Evolutionary conservation across 208 protist genomes (phyloP).

Genomic region (Naegleria gruberi): DNA sequence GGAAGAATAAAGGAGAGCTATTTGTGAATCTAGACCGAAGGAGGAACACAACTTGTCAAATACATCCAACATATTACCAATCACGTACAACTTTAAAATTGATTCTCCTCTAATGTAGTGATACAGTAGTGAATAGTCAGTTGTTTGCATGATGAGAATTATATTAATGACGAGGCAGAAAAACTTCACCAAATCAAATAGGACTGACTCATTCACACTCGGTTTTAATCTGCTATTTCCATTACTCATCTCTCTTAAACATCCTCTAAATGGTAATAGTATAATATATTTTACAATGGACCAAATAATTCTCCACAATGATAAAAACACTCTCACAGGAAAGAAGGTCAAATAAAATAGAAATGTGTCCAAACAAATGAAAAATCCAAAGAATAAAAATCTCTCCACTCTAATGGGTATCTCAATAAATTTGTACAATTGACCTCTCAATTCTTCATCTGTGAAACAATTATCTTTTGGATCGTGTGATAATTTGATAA

Average conservation of each 20-base stretch:
- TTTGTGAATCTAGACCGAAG: slow-evolving; percentile 76
- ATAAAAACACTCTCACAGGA: slow-evolving; percentile 39
- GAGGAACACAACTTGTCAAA: slow-evolving; percentile 74
- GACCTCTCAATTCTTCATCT: not conserved
- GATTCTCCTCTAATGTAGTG: slow-evolving; percentile 69
- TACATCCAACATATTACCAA: slow-evolving; percentile 82
- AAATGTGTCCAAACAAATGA: slow-evolving; percentile 52
- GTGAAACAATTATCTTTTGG: not conserved
- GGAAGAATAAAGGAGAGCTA: slow-evolving; percentile 56
- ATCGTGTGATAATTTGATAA: not conserved
- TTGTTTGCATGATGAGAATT: not conserved
- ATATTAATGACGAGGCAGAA: not conserved
- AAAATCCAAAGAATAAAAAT: slow-evolving; percentile 43
- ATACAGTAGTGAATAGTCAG: slow-evolving; percentile 58
- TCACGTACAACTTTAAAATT: slow-evolving; percentile 84
- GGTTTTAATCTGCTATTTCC: not conserved
- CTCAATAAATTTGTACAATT: not conserved
- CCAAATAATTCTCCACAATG: slow-evolving; percentile 26
- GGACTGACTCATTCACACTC: not conserved
- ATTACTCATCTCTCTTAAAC: not conserved
- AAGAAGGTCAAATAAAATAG: slow-evolving; percentile 50
- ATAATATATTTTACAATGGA: not conserved
- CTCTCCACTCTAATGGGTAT: not conserved
- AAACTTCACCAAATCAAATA: not conserved
- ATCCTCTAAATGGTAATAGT: not conserved